phyloP scores from a whole-genome alignment of 2,329 filamentous ascomycete species.

The Alternaria gansuensis region DNA sequence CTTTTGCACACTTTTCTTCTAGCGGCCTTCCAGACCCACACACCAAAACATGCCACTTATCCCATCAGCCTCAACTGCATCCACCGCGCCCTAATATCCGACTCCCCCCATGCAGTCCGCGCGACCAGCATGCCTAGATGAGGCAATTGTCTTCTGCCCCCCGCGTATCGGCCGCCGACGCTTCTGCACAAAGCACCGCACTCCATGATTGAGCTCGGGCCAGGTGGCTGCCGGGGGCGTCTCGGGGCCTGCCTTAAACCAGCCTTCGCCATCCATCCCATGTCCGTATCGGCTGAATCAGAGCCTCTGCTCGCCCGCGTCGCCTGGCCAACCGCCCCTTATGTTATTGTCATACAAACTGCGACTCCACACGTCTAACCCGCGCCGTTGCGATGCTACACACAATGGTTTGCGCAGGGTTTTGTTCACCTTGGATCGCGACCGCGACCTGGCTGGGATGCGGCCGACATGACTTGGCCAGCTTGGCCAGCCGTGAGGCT shows the following conservation, averaged over 20 bases:
- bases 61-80: slow-evolving; percentile 11
- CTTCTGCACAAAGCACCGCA: slow-evolving; percentile 21
- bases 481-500: background rate
- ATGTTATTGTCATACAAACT: slow-evolving; percentile 24
- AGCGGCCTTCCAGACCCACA: slow-evolving; percentile 30
- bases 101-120: slow-evolving; percentile 16
- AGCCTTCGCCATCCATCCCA: slow-evolving; percentile 20
- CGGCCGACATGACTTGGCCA: background rate
- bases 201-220: slow-evolving; percentile 26
- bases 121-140: slow-evolving; percentile 13
- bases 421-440: slow-evolving; percentile 2
- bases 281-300: slow-evolving; percentile 28
- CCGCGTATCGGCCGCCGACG: slow-evolving; percentile 28
- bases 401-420: slow-evolving; percentile 19
- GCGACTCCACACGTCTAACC: slow-evolving; percentile 9
- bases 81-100: slow-evolving; percentile 10
- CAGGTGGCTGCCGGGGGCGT: slow-evolving; percentile 21
- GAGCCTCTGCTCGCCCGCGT: slow-evolving; percentile 19
- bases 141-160: slow-evolving; percentile 13
- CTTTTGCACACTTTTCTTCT: slow-evolving; percentile 31
- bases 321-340: slow-evolving; percentile 25
- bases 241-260: slow-evolving; percentile 26
- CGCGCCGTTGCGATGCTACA: slow-evolving; percentile 21
- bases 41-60: slow-evolving; percentile 6
- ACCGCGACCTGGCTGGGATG: slow-evolving; percentile 2